These are phyloP conservation scores for Podospora sp. DNA, from an alignment of 495 filamentous ascomycete genomes.

Conservation along the genomic window DNA sequence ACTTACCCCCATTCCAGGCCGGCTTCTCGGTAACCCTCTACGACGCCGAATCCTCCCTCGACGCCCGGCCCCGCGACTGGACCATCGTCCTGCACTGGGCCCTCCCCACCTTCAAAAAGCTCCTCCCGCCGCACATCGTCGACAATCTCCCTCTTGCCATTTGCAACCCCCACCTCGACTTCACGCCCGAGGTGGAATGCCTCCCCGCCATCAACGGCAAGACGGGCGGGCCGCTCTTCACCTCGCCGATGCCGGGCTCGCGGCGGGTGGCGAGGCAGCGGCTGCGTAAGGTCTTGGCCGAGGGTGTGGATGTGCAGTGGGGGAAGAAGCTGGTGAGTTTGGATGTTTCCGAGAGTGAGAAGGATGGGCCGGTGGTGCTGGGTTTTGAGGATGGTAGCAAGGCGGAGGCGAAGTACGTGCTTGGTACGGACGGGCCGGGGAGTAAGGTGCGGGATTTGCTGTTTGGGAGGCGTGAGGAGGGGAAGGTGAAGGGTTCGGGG, in stretches of 20 bases:
- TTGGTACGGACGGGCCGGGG: constrained; percentile 54
- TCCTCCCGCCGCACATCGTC: constrained; percentile 16
- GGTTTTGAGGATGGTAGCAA: constrained; percentile 66
- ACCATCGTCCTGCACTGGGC: constrained; percentile 28
- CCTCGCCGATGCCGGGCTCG: constrained; percentile 41
- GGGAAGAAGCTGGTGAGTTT: constrained; percentile 33
- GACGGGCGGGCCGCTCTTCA: constrained; percentile 50
- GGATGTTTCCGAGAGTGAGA: constrained; percentile 34
- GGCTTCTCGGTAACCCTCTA: not conserved
- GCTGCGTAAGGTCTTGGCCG: constrained; percentile 33
- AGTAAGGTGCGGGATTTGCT: constrained; percentile 44
- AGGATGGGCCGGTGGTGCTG: constrained; percentile 58
- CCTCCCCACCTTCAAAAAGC: constrained; percentile 13
- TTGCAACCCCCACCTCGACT: constrained; percentile 43
- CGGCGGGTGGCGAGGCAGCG: constrained; percentile 50
- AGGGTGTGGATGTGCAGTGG: constrained; percentile 34
- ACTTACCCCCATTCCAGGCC: not conserved
- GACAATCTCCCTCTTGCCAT: constrained; percentile 31
- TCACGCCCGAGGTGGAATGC: constrained; percentile 39
- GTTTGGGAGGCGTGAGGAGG: constrained; percentile 36
- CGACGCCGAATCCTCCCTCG: constrained; percentile 3
- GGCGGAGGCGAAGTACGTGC: constrained; percentile 35
- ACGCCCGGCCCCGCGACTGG: constrained; percentile 24
- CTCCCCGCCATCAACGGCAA: constrained; percentile 50
- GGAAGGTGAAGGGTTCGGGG: constrained; percentile 30